phyloP scores from a whole-genome alignment of 2,329 filamentous ascomycete genomes.

The Diaporthe humulicola region DNA sequence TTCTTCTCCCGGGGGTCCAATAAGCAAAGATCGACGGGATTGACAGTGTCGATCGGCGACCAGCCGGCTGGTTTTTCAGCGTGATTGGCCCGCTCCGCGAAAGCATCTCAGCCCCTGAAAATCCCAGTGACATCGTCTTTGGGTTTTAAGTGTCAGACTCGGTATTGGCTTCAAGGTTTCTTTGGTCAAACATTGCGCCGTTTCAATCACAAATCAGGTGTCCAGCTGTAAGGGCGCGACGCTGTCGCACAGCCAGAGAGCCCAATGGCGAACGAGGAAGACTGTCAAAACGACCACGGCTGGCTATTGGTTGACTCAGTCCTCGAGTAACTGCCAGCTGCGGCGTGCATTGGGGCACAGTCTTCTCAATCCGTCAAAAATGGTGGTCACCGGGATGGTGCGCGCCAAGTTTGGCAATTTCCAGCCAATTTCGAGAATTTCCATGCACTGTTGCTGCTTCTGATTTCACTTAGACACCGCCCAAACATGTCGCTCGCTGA shows the following conservation, averaged over 20 bases:
- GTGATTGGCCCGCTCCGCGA: constrained; percentile 7
- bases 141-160: background rate
- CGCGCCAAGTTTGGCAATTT: constrained; percentile 1
- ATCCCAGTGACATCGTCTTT: constrained; percentile 13
- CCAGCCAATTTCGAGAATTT: background rate
- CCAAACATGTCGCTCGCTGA: background rate
- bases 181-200: constrained; percentile 6
- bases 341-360: too few species aligned
- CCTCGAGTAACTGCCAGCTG: background rate
- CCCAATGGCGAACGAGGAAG: background rate
- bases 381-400: background rate
- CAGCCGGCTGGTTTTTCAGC: background rate
- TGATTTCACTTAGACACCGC: constrained; percentile 4
- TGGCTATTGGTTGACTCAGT: background rate
- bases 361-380: background rate
- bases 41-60: constrained; percentile 28
- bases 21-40: constrained; percentile 12
- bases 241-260: background rate
- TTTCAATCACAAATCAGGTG: constrained; percentile 22
- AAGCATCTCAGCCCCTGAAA: constrained; percentile 23
- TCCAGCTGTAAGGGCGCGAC: background rate
- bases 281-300: background rate
- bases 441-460: constrained; percentile 1
- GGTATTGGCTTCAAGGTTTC: background rate
- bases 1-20: constrained; percentile 8